Evolutionary conservation across 2,329 filamentous ascomycete species (phyloP), one percentile per base, ranked within the genome.

Genomic region (Fusarium setosum): DNA sequence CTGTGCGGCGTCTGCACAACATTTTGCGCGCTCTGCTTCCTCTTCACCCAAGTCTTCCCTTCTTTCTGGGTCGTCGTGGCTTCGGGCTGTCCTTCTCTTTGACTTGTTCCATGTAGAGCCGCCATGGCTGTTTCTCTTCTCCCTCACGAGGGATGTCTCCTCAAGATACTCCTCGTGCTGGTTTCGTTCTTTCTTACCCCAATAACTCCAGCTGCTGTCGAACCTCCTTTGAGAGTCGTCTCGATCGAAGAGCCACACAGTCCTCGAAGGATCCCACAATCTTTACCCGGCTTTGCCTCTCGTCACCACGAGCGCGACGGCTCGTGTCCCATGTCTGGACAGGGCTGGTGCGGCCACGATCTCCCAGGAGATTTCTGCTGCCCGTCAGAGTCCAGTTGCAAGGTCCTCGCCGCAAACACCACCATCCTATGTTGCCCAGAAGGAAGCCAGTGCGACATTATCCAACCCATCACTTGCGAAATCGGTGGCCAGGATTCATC

Each of bases 341-440:
- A 67, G n/a, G 45, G 49, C 17, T 61, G 61, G 53, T 73, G 71
- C 38, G 68, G 71, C 23, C 60, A 31, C 11, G 42, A 51, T 5
- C 53, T 71, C 24, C 65, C 69, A 4, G 60, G 59, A 17, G 59
- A 68, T 37, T 71, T 73, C 38, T 73, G 71, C 20, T 73, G 71
- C 26, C 56, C 63, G 11, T 59, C 51, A 8, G 38, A 59, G 17
- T 61, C 63, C 5, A 34, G 41, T 17, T 73, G 71, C 52, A 66
- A 67, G 41, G 47, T 73, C 17, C 60, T 73, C 35, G 71, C 71
- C 38, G 67, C 71, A 34, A 72, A 73, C 26, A 73, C 71, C 12
- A 73, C 71, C n/a, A 52, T 59, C 23, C 12, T 73, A 9, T 73
- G 71, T 45, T 73, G 71, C 29, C 71, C 71, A 23, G 57, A 68